Evolutionary conservation across 2,329 filamentous ascomycete genomes (phyloP).

Genomic region (Trichoderma brevicompactum): DNA sequence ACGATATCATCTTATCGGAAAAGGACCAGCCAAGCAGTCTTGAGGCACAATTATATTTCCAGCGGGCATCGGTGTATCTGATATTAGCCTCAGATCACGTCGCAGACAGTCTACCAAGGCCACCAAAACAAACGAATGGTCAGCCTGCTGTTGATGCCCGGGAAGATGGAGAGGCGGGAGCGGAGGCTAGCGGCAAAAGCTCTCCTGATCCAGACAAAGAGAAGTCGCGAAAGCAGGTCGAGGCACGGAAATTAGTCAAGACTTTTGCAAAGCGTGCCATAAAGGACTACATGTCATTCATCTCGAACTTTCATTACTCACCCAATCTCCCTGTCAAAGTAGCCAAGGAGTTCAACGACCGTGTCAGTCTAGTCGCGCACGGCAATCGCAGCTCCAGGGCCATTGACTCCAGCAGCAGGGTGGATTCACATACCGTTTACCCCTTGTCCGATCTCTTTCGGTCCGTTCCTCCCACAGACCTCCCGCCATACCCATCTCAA

Average conservation of each 20-base stretch:
- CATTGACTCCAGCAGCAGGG: slow-evolving; percentile 36
- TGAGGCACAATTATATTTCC: slow-evolving; percentile 75
- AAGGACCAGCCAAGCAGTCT: slow-evolving; percentile 71
- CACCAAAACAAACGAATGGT: not conserved
- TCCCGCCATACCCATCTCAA: slow-evolving; percentile 68
- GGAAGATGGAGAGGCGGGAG: slow-evolving; percentile 1
- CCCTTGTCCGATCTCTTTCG: slow-evolving; percentile 69
- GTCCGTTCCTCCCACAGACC: slow-evolving; percentile 64
- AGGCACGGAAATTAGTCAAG: slow-evolving; percentile 67
- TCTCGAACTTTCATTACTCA: slow-evolving; percentile 78
- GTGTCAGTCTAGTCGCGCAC: slow-evolving; percentile 61
- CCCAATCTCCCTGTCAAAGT: slow-evolving; percentile 67
- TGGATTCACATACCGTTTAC: slow-evolving; percentile 47
- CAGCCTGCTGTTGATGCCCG: not conserved
- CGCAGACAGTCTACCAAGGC: slow-evolving; percentile 53
- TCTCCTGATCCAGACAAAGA: slow-evolving; percentile 28
- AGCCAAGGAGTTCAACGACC: slow-evolving; percentile 60
- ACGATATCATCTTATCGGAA: slow-evolving; percentile 46
- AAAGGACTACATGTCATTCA: slow-evolving; percentile 72
- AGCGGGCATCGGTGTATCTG: slow-evolving; percentile 73
- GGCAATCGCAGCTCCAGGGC: slow-evolving; percentile 49
- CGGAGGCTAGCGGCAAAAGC: slow-evolving; percentile 25
- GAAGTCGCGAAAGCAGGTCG: slow-evolving; percentile 32
- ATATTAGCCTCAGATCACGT: slow-evolving; percentile 71
- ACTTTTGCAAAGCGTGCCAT: slow-evolving; percentile 75